Evolutionary conservation across 1,139 yeast genomes (phyloP), one percentile per base, ranked within the genome.

Genomic region (Hyphopichia fennica): DNA sequence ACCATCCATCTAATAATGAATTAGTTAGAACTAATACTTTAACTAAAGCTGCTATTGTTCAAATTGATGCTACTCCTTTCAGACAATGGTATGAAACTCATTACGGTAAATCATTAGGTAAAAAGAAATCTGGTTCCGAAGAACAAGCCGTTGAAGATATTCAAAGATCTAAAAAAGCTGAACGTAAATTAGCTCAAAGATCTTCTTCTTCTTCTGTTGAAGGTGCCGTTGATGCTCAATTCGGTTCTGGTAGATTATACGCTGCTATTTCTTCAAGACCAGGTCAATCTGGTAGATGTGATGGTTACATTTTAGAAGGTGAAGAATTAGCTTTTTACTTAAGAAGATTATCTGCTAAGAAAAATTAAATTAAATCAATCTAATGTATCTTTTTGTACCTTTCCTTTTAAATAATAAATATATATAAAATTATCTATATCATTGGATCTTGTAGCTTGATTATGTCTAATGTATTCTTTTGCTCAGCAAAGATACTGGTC

Each of bases 311-410:
- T 79, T 88, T 95, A 77, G 99, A 93, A 84, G 99, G 99, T 80
- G 99, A 95, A 77, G 99, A 93, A 82, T 89, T 93, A 77, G 98
- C 98, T 76, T 93, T 93, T 96, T 93, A 93, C 96, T 86, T 93
- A 77, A 90, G 96, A 86, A 91, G 96, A 89, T 83, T 93, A 81
- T 84, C 96, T 74, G 93, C 97, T 75, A 93, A 91, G 95, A 93
- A 93, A 86, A 27, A 35, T 16, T 91, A 16, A 31, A 31, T 31
- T n/a, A 14, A 90, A 84, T 68, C 56, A 42, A 45, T 44, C 43
- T 47, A 43, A 40, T 47, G 39, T 37, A 37, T 28, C 30, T n/a
- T 44, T 37, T 36, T 42, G 41, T 31, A 16, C 16, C 34, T 31
- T 17, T 17, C 32, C 32, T 15, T 29, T 15, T 16, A 15, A 15